Percentiles rank a stretch among this genome's conserved stretches.
Evolutionary conservation across 2,329 filamentous ascomycete genomes (phyloP).

Genomic region (Pyrenochaeta sp.): DNA sequence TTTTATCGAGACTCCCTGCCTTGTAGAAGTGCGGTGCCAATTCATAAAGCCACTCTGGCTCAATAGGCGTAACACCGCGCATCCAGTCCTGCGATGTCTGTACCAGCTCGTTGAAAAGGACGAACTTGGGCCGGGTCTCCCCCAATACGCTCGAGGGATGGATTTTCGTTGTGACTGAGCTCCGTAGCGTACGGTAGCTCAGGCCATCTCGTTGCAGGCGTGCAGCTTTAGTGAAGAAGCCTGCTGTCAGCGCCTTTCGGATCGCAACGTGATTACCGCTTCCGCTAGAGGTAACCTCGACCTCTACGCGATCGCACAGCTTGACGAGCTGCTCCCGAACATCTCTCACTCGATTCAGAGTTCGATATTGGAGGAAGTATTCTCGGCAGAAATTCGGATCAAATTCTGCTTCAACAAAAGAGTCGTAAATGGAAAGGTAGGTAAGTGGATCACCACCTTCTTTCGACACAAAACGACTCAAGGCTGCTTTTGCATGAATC

Average conservation of each 20-base stretch:
- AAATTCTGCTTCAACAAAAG: conserved; percentile 94
- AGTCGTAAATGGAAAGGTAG: conserved; percentile 90
- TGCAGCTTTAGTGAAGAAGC: conserved; percentile 94
- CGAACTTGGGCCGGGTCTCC: conserved; percentile 81
- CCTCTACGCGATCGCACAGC: conserved; percentile 91
- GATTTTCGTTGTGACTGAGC: no score
- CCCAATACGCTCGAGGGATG: conserved; percentile 77
- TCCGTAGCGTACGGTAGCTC: conserved; percentile 86
- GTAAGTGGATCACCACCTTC: conserved; percentile 91
- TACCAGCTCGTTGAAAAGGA: conserved; percentile 86
- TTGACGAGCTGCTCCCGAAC: conserved; percentile 92
- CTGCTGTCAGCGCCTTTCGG: conserved; percentile 85
- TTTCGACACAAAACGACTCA: conserved; percentile 85
- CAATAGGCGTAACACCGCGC: conserved; percentile 83
- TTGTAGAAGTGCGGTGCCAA: conserved; percentile 95
- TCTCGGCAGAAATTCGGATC: conserved; percentile 86
- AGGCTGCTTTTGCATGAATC: conserved; percentile 89
- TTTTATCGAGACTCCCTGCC: conserved; percentile 59
- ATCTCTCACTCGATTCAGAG: conserved; percentile 86
- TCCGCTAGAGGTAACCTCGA: conserved; percentile 77
- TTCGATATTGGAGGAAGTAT: conserved; percentile 92
- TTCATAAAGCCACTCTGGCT: conserved; percentile 84
- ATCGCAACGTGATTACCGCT: conserved; percentile 79
- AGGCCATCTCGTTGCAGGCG: conserved; percentile 83
- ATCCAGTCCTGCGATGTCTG: conserved; percentile 92